phyloP scores from a whole-genome alignment of 2,329 filamentous ascomycete genomes.

The Epichloe festucae region DNA sequence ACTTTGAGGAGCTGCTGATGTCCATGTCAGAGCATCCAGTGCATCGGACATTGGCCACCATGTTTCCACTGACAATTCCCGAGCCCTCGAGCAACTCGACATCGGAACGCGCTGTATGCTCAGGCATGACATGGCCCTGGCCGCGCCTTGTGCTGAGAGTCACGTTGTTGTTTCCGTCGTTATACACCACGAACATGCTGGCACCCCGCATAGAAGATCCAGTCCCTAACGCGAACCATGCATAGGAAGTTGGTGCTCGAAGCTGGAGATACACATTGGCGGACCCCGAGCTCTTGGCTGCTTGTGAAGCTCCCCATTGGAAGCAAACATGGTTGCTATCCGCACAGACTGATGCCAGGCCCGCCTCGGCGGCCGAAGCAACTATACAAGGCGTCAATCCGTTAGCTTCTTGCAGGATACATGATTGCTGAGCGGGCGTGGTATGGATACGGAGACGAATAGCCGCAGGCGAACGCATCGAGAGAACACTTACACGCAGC shows the following conservation, averaged over 20 bases:
- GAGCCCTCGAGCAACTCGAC: conserved; percentile 46
- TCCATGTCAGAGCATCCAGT: conserved; percentile 36
- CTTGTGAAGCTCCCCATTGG: conserved; percentile 39
- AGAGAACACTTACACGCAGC: neutral
- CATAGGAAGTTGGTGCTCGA: conserved; percentile 34
- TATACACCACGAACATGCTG: conserved; percentile 51
- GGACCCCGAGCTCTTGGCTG: conserved; percentile 31
- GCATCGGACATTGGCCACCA: conserved; percentile 48
- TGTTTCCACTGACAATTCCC: conserved; percentile 36
- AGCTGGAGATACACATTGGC: conserved; percentile 51
- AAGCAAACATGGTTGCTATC: conserved; percentile 30
- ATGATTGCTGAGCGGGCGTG: neutral
- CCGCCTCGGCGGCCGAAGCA: neutral
- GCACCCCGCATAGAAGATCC: conserved; percentile 41
- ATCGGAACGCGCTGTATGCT: conserved; percentile 27
- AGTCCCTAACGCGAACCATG: conserved; percentile 47
- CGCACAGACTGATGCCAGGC: neutral
- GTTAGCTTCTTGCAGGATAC: neutral
- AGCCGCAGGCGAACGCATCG: neutral
- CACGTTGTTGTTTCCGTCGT: conserved; percentile 43
- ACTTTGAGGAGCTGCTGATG: conserved; percentile 27
- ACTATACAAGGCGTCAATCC: neutral
- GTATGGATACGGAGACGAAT: neutral
- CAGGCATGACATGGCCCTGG: conserved; percentile 33
- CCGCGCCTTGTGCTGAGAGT: conserved; percentile 46